These are phyloP conservation scores for Penicillium pulvis DNA, from an alignment of 495 filamentous ascomycete genomes.

Conservation along the genomic window DNA sequence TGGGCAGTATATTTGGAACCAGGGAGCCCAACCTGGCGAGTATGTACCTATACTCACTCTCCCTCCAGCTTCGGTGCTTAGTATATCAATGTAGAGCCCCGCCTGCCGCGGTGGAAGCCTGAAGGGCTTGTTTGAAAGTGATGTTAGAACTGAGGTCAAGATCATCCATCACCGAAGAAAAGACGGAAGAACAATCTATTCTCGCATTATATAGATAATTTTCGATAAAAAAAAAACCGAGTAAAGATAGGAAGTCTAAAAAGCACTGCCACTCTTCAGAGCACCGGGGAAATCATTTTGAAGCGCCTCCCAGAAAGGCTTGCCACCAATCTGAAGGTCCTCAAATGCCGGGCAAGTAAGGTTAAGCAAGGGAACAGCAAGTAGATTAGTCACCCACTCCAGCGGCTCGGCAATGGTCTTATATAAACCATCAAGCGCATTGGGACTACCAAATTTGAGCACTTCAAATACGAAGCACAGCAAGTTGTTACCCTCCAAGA, in stretches of 20 bases:
- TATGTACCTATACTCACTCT: too few relatives aligned
- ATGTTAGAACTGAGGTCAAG: too few relatives aligned
- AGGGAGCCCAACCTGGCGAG: too few relatives aligned
- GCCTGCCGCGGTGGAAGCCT: too few relatives aligned
- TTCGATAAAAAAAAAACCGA: not conserved
- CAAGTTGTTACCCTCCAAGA: constrained; percentile 50
- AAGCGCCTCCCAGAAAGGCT: constrained; percentile 35
- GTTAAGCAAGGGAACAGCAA: constrained; percentile 31
- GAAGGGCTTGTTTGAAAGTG: too few relatives aligned
- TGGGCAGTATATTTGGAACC: too few relatives aligned
- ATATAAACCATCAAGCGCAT: constrained; percentile 40
- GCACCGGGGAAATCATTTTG: constrained; percentile 40
- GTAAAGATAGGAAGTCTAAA: constrained; percentile 13
- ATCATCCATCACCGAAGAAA: too few relatives aligned
- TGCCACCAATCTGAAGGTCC: constrained; percentile 39
- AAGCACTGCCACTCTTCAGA: constrained; percentile 26
- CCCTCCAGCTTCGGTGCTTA: too few relatives aligned
- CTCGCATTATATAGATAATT: not conserved
- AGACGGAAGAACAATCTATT: not conserved
- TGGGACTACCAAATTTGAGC: constrained; percentile 44
- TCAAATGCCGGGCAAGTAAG: constrained; percentile 40
- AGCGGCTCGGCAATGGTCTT: constrained; percentile 37
- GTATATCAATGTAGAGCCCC: too few relatives aligned
- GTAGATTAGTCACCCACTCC: constrained; percentile 28
- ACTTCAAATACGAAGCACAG: constrained; percentile 50